Base-by-base conservation (phyloP, 345 rosid genomes). In the Populus deltoides region DNA sequence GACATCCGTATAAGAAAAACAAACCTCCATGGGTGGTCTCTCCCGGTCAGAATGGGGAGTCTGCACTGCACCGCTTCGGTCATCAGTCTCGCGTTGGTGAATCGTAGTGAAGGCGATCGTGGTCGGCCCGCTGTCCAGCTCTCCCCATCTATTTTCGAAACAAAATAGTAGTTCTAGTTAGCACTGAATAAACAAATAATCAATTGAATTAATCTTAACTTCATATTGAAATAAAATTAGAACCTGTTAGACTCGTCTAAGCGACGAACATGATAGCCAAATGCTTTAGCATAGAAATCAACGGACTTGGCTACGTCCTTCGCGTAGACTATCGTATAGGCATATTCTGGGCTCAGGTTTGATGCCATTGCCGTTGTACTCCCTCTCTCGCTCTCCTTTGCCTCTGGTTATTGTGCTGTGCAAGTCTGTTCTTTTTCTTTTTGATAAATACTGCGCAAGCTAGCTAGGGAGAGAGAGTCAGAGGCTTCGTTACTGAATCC, bases 61-160 rank as follows among this genome's bases (percentile, higher is more conserved):
- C 68, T 81, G 87, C n/a, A 92, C 91, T n/a, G n/a, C 75, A 6
- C 98, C 94, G 1, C 87, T 90, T n/a, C 89, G 73, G 12, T 86
- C 87, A 38, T 93, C 97, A 0, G 98, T 95, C 88, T 95, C 98
- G 55, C 80, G 90, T 74, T 95, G 98, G 85, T 91, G 99, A 43
- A 55, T 36, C 17, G 92, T 91, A 33, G 97, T 91, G 83, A 93
- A 93, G 0, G 99, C 97, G 59, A 92, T 85, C 41, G 97, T 95
- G 15, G 97, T 93, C 80, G 88, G 89, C 20, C 97, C 97, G 35
- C 94, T 93, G 76, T 93, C 97, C 71, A 90, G 87, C 88, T 94
- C 96, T 67, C 92, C 96, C 97, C 97, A 94, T 83, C 92, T 88
- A 38, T 27, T 41, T n/a, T 22, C 39, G 35, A 43, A 43, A 0